Base-by-base conservation (phyloP, 106 monocot species). In the Vanilla planifolia region DNA sequence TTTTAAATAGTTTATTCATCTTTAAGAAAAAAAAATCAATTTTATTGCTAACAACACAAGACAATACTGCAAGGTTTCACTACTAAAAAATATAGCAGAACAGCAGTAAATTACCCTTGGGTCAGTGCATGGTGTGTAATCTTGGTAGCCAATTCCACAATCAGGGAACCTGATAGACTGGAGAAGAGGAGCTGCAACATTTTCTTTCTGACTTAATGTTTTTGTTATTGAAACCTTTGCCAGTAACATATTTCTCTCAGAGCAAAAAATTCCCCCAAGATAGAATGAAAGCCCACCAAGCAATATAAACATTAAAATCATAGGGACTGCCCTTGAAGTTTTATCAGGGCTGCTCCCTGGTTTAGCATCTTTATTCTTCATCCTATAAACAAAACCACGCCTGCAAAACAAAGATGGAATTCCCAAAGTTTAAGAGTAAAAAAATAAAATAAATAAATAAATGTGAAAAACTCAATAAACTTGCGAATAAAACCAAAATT, bases 101-200 rank as follows among this genome's bases (percentile, higher is more conserved):
- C n/a, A n/a, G 35, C 20, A 6, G 2, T 8, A 34, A 57, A 57
- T 35, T 79, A 94, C 93, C 91, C 75, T 91, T 35, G 91, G 96
- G 40, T 98, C 96, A 19, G 96, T 98, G 78, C 96, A 98, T 35
- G 96, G 96, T 1, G 96, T 98, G 75, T 98, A 98, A 70, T 98
- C 96, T 67, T 98, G 96, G 61, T 74, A 66, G 25, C 85, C 85
- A 53, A 48, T 75, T 26, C 81, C 65, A 59, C 96, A 98, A 47
- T 88, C 87, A 0, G 73, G 73, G 59, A 98, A 85, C 42, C 39
- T 43, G 51, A 75, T n/a, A 43, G 79, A 32, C 35, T 73, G 77
- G 22, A 78, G 76, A 51, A 75, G 61, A 59, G 84, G 67, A 59
- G 70, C 34, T 23, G 63, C 16, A 42, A 45, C 15, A 43, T 45